A percentile compares a stretch with the other conserved stretches of the same genome.
Conservation (phyloP, 148 eudicot species). For the Talinum fruticosum region DNA sequence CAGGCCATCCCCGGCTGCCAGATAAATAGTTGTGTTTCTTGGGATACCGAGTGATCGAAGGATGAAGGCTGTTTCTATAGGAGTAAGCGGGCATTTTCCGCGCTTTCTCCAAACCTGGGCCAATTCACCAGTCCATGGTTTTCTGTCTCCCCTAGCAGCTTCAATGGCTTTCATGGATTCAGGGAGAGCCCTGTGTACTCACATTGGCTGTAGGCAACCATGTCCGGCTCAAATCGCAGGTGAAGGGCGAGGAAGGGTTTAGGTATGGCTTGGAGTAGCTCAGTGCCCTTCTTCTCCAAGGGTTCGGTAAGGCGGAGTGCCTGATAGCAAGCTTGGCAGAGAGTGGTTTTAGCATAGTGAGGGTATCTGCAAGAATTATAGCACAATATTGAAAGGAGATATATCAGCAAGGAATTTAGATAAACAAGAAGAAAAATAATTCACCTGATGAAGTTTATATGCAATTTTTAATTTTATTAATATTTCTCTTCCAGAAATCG, state of each 20-base stretch:
- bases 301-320: constrained; percentile 60
- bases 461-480: too few relatives aligned
- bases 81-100: constrained; percentile 96
- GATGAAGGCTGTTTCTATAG: constrained; percentile 74
- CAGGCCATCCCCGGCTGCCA: constrained; percentile 97
- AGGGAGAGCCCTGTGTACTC: constrained; percentile 60
- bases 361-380: constrained; percentile 61
- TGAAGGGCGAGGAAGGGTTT: constrained; percentile 93
- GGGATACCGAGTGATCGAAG: constrained; percentile 76
- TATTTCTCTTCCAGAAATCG: too few relatives aligned
- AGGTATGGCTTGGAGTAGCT: constrained; percentile 83
- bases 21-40: constrained; percentile 67
- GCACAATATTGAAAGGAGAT: not conserved
- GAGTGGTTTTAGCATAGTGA: constrained; percentile 70
- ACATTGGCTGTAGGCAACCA: constrained; percentile 98
- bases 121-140: constrained; percentile 89
- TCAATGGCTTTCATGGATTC: constrained; percentile 67
- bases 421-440: too few relatives aligned
- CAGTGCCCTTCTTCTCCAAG: constrained; percentile 62
- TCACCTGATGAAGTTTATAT: too few relatives aligned
- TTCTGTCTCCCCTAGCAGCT: constrained; percentile 66
- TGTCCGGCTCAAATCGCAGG: constrained; percentile 96
- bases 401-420: not conserved
- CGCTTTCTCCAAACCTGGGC: constrained; percentile 85
- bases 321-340: constrained; percentile 84